A percentile compares a stretch with the other conserved stretches of the same genome.
Conservation (phyloP, 1,284 basidiomycete species). For the Microbotryum saponariae region DNA sequence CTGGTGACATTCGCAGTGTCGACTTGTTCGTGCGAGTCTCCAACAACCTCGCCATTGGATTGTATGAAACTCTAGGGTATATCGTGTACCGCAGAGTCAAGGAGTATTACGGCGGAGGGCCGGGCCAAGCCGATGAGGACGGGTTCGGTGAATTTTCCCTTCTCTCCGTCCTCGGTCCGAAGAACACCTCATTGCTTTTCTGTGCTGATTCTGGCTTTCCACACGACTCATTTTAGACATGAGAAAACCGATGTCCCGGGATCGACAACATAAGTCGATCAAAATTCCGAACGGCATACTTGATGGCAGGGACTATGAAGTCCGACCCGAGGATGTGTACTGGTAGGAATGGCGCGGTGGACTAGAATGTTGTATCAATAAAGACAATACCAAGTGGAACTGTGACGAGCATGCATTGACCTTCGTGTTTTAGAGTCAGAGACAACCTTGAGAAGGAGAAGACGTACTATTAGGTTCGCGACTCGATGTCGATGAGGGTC, state of each 20-base stretch:
- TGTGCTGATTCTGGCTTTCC: too few species aligned
- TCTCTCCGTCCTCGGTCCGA: background rate
- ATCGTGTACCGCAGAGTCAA: slow-evolving; percentile 74
- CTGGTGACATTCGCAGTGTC: slow-evolving; percentile 53
- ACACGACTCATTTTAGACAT: slow-evolving; percentile 54
- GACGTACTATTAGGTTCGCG: too few species aligned
- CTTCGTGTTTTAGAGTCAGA: too few species aligned
- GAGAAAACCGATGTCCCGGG: slow-evolving; percentile 69
- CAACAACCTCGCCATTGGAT: slow-evolving; percentile 62
- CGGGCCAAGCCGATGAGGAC: slow-evolving; percentile 73
- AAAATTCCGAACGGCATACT: slow-evolving; percentile 59
- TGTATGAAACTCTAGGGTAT: slow-evolving; percentile 83
- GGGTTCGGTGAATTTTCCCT: slow-evolving; percentile 65
- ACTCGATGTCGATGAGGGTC: too few species aligned
- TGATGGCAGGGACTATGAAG: slow-evolving; percentile 59
- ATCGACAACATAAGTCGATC: slow-evolving; percentile 44
- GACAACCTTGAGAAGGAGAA: too few species aligned
- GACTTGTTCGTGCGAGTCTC: slow-evolving; percentile 83
- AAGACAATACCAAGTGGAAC: too few species aligned
- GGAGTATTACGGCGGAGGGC: slow-evolving; percentile 75
- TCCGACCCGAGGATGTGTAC: slow-evolving; percentile 57
- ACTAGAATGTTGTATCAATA: too few species aligned
- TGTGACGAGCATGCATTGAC: too few species aligned
- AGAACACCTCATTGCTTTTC: background rate
- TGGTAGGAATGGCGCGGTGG: background rate